Base-by-base conservation (phyloP, 495 filamentous ascomycete genomes). In the Aspergillus coremiiformis region DNA sequence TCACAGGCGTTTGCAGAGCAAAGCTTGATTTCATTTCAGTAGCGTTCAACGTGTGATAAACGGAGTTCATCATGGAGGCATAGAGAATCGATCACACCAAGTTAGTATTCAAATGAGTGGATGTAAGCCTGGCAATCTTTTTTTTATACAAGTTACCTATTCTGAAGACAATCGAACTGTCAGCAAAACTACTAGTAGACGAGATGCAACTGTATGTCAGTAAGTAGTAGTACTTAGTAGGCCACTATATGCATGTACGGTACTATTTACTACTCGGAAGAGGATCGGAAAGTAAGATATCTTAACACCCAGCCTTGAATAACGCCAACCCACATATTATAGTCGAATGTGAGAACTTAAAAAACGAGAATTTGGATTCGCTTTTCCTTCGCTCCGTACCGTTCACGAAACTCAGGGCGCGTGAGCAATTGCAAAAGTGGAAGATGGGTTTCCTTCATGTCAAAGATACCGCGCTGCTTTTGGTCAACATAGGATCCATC, bases 401-500 rank as follows among this genome's bases (percentile, higher is more conserved):
- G 80, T 44, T 81, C 78, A 61, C 84, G 86, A 52, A 95, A 72
- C 55, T 87, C 83, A 10, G 72, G 62, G 33, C 78, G 76, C 30
- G 81, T 78, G 2, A 96, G 74, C 52, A 90, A 75, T 54, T 79
- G 73, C 29, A 87, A 71, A 21, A 95, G 75, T 1, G 90, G 87
- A 49, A 86, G 66, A 67, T 86, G 84, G 2, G 85, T 89, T 48
- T 98, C 93, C 58, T 84, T 85, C 86, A 96, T 95, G 54, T 97
- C 94, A 59, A 94, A 81, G 47, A 97, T 83, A 5, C 87, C 86
- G 41, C 90, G 78, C 71, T 94, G 90, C 74, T 98, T 98, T 63
- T 86, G 80, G 64, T 97, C 90, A 55, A 95, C 83, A 59, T 92
- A 82, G 2, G 90, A 96, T 30, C 84, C 85, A 65, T 97, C 94